These are phyloP conservation scores for Salvia hispanica DNA, from an alignment of 257 asterid species.

Conservation along the genomic window DNA sequence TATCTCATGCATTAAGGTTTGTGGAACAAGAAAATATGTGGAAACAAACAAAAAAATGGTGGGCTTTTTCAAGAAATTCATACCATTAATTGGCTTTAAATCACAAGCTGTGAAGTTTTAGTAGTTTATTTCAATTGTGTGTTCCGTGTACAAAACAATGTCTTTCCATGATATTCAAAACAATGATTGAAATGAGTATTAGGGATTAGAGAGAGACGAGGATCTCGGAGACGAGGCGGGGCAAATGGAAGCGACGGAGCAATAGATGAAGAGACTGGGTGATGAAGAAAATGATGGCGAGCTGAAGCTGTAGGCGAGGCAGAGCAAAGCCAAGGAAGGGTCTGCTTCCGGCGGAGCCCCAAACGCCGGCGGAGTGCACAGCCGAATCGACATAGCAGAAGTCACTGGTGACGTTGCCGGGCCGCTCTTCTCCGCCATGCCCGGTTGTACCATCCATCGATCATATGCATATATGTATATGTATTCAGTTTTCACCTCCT, in stretches of 20 bases:
- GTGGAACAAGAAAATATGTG: too few species aligned
- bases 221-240: constrained; percentile 78
- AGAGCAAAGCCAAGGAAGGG: constrained; percentile 43
- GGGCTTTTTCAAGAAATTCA: too few species aligned
- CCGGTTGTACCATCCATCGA: background rate
- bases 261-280: constrained; percentile 72
- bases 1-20: too few species aligned
- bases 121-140: too few species aligned
- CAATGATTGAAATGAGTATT: too few species aligned
- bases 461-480: too few species aligned
- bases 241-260: constrained; percentile 66
- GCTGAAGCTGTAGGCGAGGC: constrained; percentile 80
- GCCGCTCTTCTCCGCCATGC: constrained; percentile 28
- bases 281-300: constrained; percentile 59
- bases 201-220: constrained; percentile 40
- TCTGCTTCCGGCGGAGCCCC: constrained; percentile 30
- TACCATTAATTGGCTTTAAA: too few species aligned
- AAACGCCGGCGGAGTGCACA: constrained; percentile 61
- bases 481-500: too few species aligned
- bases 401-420: constrained; percentile 44
- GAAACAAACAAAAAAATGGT: too few species aligned
- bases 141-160: too few species aligned
- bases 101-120: too few species aligned
- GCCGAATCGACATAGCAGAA: constrained; percentile 42
- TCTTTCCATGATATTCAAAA: too few species aligned